Base-by-base conservation (phyloP, 768 basidiomycete species). In the Termitomyces eurrhizus region DNA sequence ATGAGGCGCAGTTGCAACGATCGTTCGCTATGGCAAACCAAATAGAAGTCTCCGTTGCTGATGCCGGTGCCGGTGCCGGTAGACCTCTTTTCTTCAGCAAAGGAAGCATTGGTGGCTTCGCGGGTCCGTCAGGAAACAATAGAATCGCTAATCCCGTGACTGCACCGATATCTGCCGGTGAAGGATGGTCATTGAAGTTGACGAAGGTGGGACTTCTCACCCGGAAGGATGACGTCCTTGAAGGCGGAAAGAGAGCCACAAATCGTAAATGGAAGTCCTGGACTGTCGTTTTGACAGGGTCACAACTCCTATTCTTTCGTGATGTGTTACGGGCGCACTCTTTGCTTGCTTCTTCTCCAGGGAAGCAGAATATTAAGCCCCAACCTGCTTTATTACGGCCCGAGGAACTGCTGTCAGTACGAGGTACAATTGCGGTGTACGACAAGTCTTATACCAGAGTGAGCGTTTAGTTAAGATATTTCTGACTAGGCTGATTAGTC, bases 241-340 rank as follows among this genome's bases (percentile, higher is more conserved):
- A 91, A 64, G 86, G 89, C 4, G 91, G 93, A 13, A 92, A 83
- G 73, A 93, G 87, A 66, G 77, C 87, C 0, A 74, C 77, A 50
- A 88, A 82, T 67, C 82, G 93, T 52, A 98, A 95, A 75, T 98
- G 97, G 97, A 88, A 82, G 67, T 74, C 84, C 12, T 95, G 88
- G 82, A 88, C 85, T 62, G 90, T 94, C 9, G 79, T 95, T 53
- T 78, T 99, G 58, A 95, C 94, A 4, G 89, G 86, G 29, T 95
- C 93, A 5, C 96, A 98, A 67, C 78, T 99, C 4, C 80, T 98
- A 49, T 89, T 98, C 71, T 95, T 94, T 75, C 89, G 90, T 33
- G 91, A 93, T 72, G 70, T 82, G 3, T 68, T 81, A 14, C 87
- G 82, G 84, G 81, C 82, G 3, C 67, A 73, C 44, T 69, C 75